Base-by-base conservation (phyloP, 306 rosid species). In the Acacia confusa region DNA sequence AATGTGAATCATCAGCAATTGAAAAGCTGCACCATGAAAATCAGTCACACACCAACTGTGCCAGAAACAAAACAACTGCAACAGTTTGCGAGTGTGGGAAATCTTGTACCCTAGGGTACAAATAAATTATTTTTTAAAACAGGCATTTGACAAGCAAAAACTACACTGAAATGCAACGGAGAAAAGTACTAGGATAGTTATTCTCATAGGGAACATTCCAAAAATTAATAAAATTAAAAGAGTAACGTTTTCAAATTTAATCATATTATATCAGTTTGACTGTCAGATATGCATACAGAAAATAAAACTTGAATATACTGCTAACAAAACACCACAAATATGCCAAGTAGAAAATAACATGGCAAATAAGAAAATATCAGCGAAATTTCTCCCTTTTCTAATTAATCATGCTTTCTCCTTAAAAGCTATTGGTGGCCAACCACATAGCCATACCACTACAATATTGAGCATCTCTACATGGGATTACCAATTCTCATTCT, bases 21-120 rank as follows among this genome's bases (percentile, higher is more conserved):
- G 73, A 84, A 80, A 89, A 83, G 78, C 93, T 89, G 88, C 81
- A 45, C 77, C 65, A 79, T 72, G 55, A 79, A 70, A 81, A 78
- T 72, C 48, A 41, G 70, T 68, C 53, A 79, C 34, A 74, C 81
- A 64, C 71, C 70, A 65, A 52, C n/a, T 75, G 32, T 47, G 25
- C 68, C 47, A 43, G 66, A 87, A 70, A 85, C 64, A 20, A 20
- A 57, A 10, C 47, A 32, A 67, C 44, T 22, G 67, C 61, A 74
- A 48, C 41, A 19, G 50, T 36, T 73, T 75, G 44, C 82, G 52
- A 82, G 68, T 12, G 40, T 48, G 75, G 58, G 22, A 70, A 79
- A 75, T 24, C 9, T 60, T 76, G 61, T 45, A 27, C 76, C 28
- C 14, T 68, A 22, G n/a, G 41, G 64, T 53, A 9, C 74, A 79